A percentile compares a stretch with the other conserved stretches of the same genome.
Evolutionary conservation across 1,284 basidiomycete species (phyloP).

Genomic region (Vanrija humicola): DNA sequence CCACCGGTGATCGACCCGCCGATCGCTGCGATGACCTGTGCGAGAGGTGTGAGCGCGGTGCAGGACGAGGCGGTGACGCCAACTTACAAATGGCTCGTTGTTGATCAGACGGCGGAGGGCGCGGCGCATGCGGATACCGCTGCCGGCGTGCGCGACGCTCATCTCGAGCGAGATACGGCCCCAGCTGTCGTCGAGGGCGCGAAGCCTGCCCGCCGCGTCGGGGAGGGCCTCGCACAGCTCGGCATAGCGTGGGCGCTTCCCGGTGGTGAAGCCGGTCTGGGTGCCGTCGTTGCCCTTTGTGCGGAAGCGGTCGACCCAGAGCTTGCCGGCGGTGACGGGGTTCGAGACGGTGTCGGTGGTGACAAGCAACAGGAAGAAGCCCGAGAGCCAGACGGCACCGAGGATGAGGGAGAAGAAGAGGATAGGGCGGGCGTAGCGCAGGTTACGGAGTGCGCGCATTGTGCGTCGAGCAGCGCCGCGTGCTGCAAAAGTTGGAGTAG

Average conservation of each 20-base stretch:
- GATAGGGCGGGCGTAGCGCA: not conserved
- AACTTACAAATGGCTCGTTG: not conserved
- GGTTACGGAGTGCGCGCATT: too few species aligned
- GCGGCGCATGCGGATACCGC: slow-evolving; percentile 1
- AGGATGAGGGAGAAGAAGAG: not conserved
- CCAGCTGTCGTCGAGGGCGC: not conserved
- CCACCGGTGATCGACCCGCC: slow-evolving; percentile 4
- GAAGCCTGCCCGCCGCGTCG: not conserved
- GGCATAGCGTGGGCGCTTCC: too few species aligned
- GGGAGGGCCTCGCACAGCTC: too few species aligned
- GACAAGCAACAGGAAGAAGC: not conserved
- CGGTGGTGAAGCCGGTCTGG: too few species aligned
- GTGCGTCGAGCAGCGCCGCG: too few species aligned
- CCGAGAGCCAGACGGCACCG: not conserved
- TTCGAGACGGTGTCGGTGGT: not conserved
- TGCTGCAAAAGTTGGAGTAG: too few species aligned
- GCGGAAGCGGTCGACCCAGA: too few species aligned
- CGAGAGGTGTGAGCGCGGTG: not conserved
- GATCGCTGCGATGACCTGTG: slow-evolving; percentile 1
- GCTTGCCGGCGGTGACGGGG: not conserved
- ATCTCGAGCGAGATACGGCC: slow-evolving; percentile 2
- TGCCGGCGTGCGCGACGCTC: slow-evolving; percentile 4
- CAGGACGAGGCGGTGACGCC: too few species aligned
- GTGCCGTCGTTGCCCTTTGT: too few species aligned
- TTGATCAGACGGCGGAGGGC: not conserved